Conservation (phyloP, 148 eudicot species). For the Euryodendron excelsum region DNA sequence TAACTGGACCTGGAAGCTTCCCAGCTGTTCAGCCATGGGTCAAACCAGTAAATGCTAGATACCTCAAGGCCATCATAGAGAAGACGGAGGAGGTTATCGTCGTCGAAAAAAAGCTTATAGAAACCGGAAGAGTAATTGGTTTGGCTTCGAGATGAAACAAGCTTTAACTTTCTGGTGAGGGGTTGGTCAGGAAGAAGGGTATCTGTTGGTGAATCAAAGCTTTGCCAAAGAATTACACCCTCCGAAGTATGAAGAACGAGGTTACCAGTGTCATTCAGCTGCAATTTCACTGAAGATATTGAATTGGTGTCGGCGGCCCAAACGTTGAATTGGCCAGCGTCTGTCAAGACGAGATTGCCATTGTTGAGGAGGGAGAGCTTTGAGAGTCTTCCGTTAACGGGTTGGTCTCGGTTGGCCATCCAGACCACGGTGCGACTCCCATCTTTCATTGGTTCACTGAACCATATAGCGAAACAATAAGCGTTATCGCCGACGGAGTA, state of each 20-base stretch:
- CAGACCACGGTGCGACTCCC: constrained; percentile 29
- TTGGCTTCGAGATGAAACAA: constrained; percentile 36
- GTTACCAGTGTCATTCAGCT: constrained; percentile 33
- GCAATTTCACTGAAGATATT: not conserved
- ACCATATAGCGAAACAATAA: constrained; percentile 45
- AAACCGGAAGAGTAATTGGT: constrained; percentile 40
- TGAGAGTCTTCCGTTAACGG: too few species aligned
- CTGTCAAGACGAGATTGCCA: constrained; percentile 39
- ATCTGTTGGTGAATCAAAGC: constrained; percentile 46
- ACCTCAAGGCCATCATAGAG: constrained; percentile 27
- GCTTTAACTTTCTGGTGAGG: constrained; percentile 18
- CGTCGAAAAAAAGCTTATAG: constrained; percentile 40
- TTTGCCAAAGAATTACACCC: too few species aligned
- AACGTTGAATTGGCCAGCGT: constrained; percentile 18
- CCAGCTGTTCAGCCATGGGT: constrained; percentile 14
- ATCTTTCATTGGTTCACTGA: constrained; percentile 8
- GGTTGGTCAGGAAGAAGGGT: constrained; percentile 42
- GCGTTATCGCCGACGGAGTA: constrained; percentile 30
- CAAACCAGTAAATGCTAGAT: constrained; percentile 45
- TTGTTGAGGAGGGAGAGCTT: too few species aligned
- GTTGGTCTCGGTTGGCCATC: constrained; percentile 56
- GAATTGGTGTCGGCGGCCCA: constrained; percentile 21
- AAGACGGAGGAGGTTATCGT: constrained; percentile 32
- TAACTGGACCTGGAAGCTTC: constrained; percentile 19
- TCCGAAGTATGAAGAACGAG: constrained; percentile 24